Evolutionary conservation across 805 yeast species (phyloP).

Genomic region (Priceomyces medius): DNA sequence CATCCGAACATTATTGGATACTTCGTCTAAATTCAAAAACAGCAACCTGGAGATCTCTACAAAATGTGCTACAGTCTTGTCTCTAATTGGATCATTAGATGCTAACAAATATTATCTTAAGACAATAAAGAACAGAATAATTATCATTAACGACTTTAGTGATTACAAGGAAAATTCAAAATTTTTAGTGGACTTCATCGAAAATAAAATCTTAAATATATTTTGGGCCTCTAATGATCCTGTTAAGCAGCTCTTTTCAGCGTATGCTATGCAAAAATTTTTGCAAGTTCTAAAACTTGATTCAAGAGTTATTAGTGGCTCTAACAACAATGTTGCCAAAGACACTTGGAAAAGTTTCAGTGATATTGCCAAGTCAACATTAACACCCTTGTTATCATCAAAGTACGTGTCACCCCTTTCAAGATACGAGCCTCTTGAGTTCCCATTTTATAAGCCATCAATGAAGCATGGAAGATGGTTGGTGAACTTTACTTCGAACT

Average conservation of each 20-base stretch:
- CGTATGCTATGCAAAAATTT: conserved; percentile 86
- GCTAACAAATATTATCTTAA: conserved; percentile 51
- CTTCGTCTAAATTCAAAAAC: conserved; percentile 56
- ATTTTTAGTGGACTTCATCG: conserved; percentile 65
- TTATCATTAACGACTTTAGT: conserved; percentile 62
- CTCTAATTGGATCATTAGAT: conserved; percentile 77
- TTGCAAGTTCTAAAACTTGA: conserved; percentile 59
- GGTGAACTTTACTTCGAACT: conserved; percentile 61
- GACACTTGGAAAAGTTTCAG: conserved; percentile 62
- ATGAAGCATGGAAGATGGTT: conserved; percentile 72
- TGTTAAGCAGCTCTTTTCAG: conserved; percentile 74
- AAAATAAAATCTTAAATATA: conserved; percentile 70
- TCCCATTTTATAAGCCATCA: conserved; percentile 62
- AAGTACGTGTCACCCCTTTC: conserved; percentile 63
- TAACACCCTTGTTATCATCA: conserved; percentile 73
- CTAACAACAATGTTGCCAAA: conserved; percentile 16
- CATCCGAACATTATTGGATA: conserved; percentile 53
- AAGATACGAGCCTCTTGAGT: conserved; percentile 45
- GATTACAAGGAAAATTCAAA: conserved; percentile 59
- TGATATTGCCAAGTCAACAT: conserved; percentile 65
- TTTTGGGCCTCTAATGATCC: conserved; percentile 93
- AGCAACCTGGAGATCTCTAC: conserved; percentile 49
- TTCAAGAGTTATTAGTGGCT: conserved; percentile 17
- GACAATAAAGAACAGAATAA: conserved; percentile 40
- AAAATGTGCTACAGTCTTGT: conserved; percentile 66